Conservation (phyloP, 1,284 basidiomycete species). For the Leccinum angustisporum region DNA sequence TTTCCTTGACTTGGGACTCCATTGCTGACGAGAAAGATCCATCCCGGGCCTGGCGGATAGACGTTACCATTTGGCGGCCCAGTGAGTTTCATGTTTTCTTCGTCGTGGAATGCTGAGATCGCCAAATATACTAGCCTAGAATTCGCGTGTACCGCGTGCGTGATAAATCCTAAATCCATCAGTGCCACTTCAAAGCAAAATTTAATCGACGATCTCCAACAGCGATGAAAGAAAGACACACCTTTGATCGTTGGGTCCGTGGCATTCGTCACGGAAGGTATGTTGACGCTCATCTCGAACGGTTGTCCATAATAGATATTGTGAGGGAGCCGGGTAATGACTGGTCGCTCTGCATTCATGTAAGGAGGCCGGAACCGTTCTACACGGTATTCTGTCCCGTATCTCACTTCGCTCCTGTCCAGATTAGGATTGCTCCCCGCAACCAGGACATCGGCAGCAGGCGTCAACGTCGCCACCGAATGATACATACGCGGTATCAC, state of each 20-base stretch:
- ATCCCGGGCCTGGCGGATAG: constrained; percentile 82
- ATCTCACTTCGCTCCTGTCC: constrained; percentile 66
- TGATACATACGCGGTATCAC: constrained; percentile 82
- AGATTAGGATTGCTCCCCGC: constrained; percentile 84
- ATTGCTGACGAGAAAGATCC: constrained; percentile 68
- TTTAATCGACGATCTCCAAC: constrained; percentile 5
- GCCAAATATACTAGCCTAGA: constrained; percentile 71
- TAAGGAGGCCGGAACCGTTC: constrained; percentile 78
- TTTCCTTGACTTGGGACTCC: constrained; percentile 68
- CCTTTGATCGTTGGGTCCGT: constrained; percentile 37
- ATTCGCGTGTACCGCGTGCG: constrained; percentile 78
- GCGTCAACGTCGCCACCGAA: constrained; percentile 72
- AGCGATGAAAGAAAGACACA: constrained; percentile 9
- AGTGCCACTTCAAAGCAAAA: constrained; percentile 51
- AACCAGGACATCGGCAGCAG: constrained; percentile 70
- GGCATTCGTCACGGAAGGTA: constrained; percentile 32
- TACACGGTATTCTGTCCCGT: constrained; percentile 78
- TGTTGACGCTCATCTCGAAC: constrained; percentile 41
- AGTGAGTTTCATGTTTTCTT: constrained; percentile 43
- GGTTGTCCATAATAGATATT: constrained; percentile 48
- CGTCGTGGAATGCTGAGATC: constrained; percentile 36
- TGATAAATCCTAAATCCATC: constrained; percentile 79
- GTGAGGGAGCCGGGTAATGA: constrained; percentile 40
- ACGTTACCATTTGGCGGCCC: constrained; percentile 64
- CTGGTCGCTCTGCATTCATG: constrained; percentile 57